Base-by-base conservation (phyloP, 208 protist genomes). In the Leishmania amazonensis region DNA sequence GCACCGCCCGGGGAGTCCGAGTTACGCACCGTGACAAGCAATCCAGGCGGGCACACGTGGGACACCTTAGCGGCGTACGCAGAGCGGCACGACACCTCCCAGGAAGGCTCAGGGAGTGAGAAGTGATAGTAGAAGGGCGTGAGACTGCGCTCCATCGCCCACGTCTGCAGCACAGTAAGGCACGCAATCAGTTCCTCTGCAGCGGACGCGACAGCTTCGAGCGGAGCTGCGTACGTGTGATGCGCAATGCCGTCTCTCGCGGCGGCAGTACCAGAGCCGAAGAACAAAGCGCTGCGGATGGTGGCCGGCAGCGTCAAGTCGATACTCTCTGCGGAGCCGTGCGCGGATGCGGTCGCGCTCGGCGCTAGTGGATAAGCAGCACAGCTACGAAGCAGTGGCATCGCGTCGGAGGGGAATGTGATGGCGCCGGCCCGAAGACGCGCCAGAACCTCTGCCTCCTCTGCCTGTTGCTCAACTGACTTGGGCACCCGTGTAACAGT, bases 401-500 rank as follows among this genome's bases (percentile, higher is more conserved):
- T 74, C 31, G 79, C 72, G 62, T 88, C 85, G 0, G 85, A 88
- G 24, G 85, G 73, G 67, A 88, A 88, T 8, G 70, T 28, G 40
- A 85, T 0, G 7, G 75, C 38, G 21, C 83, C 81, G 17, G 38
- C 75, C 3, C 70, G 73, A 35, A 96, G 80, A 3, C 62, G 58
- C 24, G 15, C 31, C n/a, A 96, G 80, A 28, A 96, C 5, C 28
- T 68, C 75, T 11, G 67, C 60, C 71, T 88, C 85, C 3, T 21
- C 77, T 40, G 73, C 65, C 76, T 81, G 65, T 72, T 97, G 88
- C 73, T 80, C 88, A 15, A 42, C 75, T 15, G 88, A 87, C 85
- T 98, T 97, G 13, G 75, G 64, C 49, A 70, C 76, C 40, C 70
- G 73, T 40, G 49, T 57, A 15, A 97, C 87, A 54, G 88, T 76